These are phyloP conservation scores for Rhizoclosmatium globosum DNA, from an alignment of 192 early-diverging fungal species.

Conservation along the genomic window DNA sequence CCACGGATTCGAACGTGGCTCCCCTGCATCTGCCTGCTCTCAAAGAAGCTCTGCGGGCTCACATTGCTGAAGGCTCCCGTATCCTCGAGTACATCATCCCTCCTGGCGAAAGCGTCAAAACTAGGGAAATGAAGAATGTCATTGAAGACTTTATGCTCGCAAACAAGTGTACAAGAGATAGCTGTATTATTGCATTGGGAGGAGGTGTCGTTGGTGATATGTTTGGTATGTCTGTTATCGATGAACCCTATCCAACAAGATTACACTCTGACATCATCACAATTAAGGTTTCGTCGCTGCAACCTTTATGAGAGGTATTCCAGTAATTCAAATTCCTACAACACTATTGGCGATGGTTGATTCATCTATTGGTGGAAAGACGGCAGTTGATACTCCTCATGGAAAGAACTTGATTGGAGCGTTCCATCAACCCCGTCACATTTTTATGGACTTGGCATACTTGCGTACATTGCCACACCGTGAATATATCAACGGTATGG, in stretches of 20 bases:
- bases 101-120: conserved; percentile 91
- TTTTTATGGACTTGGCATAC: conserved; percentile 90
- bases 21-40: conserved; percentile 68
- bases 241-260: not conserved
- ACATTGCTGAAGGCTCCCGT: conserved; percentile 10
- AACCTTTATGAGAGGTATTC: conserved; percentile 97
- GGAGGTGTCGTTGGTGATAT: conserved; percentile 98
- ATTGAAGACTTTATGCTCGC: conserved; percentile 94
- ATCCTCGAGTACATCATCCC: conserved; percentile 81
- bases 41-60: not conserved
- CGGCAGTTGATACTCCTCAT: conserved; percentile 92
- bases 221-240: conserved; percentile 61
- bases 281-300: conserved; percentile 85
- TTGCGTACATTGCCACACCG: conserved; percentile 87
- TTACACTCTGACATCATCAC: not conserved
- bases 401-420: conserved; percentile 97
- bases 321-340: conserved; percentile 95
- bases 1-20: conserved; percentile 88
- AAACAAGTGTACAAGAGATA: conserved; percentile 89
- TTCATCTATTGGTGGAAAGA: conserved; percentile 97
- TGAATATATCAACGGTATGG: conserved; percentile 96
- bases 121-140: conserved; percentile 80
- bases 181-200: conserved; percentile 91
- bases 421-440: conserved; percentile 95
- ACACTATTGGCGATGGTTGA: conserved; percentile 97